A percentile compares a stretch with the other conserved stretches of the same genome.
phyloP scores from a whole-genome alignment of 768 basidiomycete genomes.

The Hygrophorus pudorinus region DNA sequence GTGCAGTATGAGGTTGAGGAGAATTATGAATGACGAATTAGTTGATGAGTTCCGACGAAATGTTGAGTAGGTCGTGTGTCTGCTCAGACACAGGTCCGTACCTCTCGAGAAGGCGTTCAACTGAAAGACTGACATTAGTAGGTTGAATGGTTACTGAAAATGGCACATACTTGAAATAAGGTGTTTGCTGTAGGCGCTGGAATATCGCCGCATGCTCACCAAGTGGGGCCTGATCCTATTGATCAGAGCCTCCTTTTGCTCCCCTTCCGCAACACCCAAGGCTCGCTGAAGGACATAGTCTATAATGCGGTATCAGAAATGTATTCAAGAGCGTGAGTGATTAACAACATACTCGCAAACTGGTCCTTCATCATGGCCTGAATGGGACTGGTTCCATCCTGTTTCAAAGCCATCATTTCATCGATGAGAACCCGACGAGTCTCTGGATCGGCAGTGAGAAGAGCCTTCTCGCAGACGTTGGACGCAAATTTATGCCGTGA shows the following conservation, averaged over 20 bases:
- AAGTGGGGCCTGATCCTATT: conserved; percentile 58
- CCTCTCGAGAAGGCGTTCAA: conserved; percentile 61
- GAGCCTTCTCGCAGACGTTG: conserved; percentile 91
- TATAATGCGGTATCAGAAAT: conserved; percentile 17
- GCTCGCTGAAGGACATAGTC: conserved; percentile 85
- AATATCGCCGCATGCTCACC: conserved; percentile 57
- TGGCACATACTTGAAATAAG: conserved; percentile 61
- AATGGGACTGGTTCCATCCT: conserved; percentile 61
- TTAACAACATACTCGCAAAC: conserved; percentile 60
- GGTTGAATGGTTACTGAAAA: neutral
- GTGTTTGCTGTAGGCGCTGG: conserved; percentile 71
- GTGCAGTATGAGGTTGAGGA: conserved; percentile 13
- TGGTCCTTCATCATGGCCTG: conserved; percentile 80
- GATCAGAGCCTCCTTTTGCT: conserved; percentile 62
- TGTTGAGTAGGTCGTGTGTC: conserved; percentile 6
- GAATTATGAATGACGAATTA: conserved; percentile 15
- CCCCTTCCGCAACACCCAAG: conserved; percentile 53
- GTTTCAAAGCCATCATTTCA: conserved; percentile 62
- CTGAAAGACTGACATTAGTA: conserved; percentile 23
- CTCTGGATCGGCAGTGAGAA: conserved; percentile 53
- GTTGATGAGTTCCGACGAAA: conserved; percentile 15
- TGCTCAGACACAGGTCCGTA: conserved; percentile 20
- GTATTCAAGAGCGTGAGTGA: neutral
- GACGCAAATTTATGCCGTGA: conserved; percentile 89
- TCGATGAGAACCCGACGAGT: conserved; percentile 65